Evolutionary conservation across 2,329 filamentous ascomycete genomes (phyloP).

Genomic region (Scopulariopsis brevicaulis): DNA sequence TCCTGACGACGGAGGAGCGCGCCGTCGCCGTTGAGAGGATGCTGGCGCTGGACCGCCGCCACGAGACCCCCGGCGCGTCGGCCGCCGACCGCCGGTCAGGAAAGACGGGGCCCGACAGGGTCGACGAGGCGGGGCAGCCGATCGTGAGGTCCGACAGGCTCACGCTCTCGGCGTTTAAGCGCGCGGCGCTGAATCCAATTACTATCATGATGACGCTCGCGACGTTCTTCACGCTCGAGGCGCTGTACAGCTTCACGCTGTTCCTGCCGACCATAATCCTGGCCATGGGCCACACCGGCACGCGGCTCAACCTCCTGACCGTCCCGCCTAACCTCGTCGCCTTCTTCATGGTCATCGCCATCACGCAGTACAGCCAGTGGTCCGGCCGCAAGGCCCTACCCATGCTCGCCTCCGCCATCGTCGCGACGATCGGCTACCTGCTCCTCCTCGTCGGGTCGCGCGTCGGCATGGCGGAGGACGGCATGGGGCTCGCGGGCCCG

Average conservation of each 20-base stretch:
- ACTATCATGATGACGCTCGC: conserved; percentile 11
- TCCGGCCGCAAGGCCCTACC: conserved; percentile 9
- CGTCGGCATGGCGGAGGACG: conserved; percentile 1
- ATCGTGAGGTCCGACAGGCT: conserved; percentile 1
- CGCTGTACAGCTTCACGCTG: conserved; percentile 12
- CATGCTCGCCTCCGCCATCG: conserved; percentile 8
- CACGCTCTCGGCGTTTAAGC: conserved; percentile 3
- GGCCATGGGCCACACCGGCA: conserved; percentile 8
- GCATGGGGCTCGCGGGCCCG: neutral
- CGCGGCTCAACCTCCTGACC: conserved; percentile 10
- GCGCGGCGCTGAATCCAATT: conserved; percentile 11
- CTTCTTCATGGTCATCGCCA: conserved; percentile 11
- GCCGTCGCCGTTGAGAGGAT: conserved; percentile 19
- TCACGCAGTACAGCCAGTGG: conserved; percentile 12
- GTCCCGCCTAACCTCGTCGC: conserved; percentile 13
- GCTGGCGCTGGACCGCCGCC: conserved; percentile 6
- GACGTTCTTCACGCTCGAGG: conserved; percentile 12
- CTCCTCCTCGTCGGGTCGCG: conserved; percentile 11
- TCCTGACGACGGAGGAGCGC: conserved; percentile 26
- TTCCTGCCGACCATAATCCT: conserved; percentile 13
- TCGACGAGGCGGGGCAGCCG: neutral
- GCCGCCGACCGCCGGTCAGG: neutral
- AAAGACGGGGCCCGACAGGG: neutral
- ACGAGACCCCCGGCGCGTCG: neutral
- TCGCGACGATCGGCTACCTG: conserved; percentile 9